Evolutionary conservation across 208 protist species (phyloP).

Genomic region (Herpetomonas samuelpessoai): DNA sequence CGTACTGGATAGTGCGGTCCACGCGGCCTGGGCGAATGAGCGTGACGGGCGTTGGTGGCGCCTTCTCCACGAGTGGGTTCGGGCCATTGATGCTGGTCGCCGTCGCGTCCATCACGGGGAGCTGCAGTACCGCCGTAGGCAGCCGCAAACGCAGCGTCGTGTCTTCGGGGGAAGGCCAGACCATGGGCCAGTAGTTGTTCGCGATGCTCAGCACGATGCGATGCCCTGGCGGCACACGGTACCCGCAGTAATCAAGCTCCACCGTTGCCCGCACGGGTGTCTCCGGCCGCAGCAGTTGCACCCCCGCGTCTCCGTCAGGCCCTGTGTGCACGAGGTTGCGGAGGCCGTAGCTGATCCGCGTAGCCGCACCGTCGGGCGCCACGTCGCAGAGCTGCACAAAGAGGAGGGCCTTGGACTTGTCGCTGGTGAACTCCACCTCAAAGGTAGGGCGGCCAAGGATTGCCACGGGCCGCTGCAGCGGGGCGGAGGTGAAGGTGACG

Average conservation of each 20-base stretch:
- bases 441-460: constrained; percentile 51
- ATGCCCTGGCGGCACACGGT: constrained; percentile 46
- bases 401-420: constrained; percentile 55
- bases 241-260: constrained; percentile 62
- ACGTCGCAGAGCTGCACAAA: constrained; percentile 65
- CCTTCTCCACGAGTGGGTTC: constrained; percentile 31
- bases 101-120: constrained; percentile 26
- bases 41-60: constrained; percentile 40
- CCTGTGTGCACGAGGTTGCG: constrained; percentile 49
- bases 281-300: constrained; percentile 25
- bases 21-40: constrained; percentile 27
- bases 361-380: constrained; percentile 45
- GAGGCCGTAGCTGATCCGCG: constrained; percentile 55
- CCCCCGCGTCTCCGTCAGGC: constrained; percentile 16
- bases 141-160: constrained; percentile 39
- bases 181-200: constrained; percentile 70
- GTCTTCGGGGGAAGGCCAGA: constrained; percentile 53
- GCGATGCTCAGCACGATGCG: constrained; percentile 40
- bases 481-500: constrained; percentile 39
- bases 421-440: constrained; percentile 33
- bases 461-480: constrained; percentile 26
- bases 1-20: constrained; percentile 41
- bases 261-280: constrained; percentile 24
- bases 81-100: constrained; percentile 6
- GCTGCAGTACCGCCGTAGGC: constrained; percentile 19